phyloP scores from a whole-genome alignment of 805 yeast genomes.

The Hyphopichia homilentoma region DNA sequence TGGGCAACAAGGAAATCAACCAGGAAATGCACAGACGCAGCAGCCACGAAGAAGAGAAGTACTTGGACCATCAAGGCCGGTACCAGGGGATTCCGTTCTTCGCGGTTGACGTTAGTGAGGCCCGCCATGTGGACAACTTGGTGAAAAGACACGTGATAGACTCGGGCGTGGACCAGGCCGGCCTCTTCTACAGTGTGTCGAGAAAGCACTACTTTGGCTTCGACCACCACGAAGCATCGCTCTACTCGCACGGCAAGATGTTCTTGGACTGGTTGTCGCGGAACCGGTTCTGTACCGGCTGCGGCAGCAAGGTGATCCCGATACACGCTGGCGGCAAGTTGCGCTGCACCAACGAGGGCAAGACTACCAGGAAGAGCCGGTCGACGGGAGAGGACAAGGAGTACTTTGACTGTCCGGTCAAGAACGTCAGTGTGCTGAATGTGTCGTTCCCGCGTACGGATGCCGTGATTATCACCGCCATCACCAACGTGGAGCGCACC shows the following conservation, averaged over 20 bases:
- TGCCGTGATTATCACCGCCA: conserved; percentile 80
- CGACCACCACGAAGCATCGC: conserved; percentile 48
- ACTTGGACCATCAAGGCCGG: conserved; percentile 41
- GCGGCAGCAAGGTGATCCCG: conserved; percentile 65
- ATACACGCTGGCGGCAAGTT: conserved; percentile 67
- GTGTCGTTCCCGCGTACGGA: conserved; percentile 91
- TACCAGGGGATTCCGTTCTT: conserved; percentile 62
- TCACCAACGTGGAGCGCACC: conserved; percentile 56
- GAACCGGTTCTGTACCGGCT: conserved; percentile 79
- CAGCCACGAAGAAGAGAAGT: conserved; percentile 20
- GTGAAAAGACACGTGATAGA: conserved; percentile 14
- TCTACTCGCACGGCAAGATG: conserved; percentile 80
- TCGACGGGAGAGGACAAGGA: conserved; percentile 11
- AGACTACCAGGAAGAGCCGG: conserved; percentile 10
- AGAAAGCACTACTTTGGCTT: conserved; percentile 35
- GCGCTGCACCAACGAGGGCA: conserved; percentile 36
- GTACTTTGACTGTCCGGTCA: conserved; percentile 32
- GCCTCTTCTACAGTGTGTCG: conserved; percentile 28
- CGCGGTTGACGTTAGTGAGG: conserved; percentile 54
- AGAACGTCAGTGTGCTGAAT: conserved; percentile 53
- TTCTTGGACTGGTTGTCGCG: conserved; percentile 80
- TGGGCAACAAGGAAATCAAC: too few species aligned
- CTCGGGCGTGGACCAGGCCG: conserved; percentile 8
- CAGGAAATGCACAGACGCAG: conserved; percentile 8
- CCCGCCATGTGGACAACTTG: conserved; percentile 39